Percentiles rank a stretch among this genome's conserved stretches.
These are phyloP conservation scores for Mortierella claussenii DNA, from an alignment of 192 early-diverging fungal species.

Conservation along the genomic window DNA sequence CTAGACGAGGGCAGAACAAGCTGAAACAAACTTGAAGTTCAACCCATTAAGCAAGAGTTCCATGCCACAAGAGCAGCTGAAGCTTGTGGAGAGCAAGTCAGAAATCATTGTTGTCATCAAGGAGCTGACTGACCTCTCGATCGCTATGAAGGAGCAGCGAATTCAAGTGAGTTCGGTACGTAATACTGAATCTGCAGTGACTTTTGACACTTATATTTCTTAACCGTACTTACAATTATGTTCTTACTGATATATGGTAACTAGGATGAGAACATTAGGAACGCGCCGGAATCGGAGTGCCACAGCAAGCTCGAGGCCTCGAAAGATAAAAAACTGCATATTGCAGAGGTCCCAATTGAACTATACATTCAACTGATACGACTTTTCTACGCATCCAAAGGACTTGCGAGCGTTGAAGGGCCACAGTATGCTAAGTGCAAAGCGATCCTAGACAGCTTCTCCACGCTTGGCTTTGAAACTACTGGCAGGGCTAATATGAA, in stretches of 20 bases:
- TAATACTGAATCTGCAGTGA: background rate
- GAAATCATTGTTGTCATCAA: constrained; percentile 2
- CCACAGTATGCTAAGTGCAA: too few species aligned
- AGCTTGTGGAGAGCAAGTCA: constrained; percentile 1
- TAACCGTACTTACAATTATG: background rate
- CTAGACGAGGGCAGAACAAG: constrained; percentile 8
- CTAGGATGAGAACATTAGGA: background rate
- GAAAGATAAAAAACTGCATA: too few species aligned
- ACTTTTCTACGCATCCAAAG: background rate
- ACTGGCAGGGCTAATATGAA: too few species aligned
- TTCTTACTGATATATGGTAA: background rate
- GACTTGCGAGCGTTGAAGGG: background rate
- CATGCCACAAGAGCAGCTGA: background rate
- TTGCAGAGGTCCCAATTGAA: too few species aligned
- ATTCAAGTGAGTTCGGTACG: background rate
- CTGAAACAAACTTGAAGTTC: background rate
- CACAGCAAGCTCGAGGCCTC: too few species aligned
- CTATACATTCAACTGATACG: background rate
- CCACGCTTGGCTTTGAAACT: too few species aligned
- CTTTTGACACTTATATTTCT: too few species aligned
- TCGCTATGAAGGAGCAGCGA: constrained; percentile 5
- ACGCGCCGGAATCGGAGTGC: background rate
- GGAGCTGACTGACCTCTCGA: constrained; percentile 10
- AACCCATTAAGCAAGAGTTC: constrained; percentile 1
- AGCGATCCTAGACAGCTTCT: too few species aligned